phyloP scores from a whole-genome alignment of 2,329 filamentous ascomycete genomes.

The Uncinocarpus reesii region DNA sequence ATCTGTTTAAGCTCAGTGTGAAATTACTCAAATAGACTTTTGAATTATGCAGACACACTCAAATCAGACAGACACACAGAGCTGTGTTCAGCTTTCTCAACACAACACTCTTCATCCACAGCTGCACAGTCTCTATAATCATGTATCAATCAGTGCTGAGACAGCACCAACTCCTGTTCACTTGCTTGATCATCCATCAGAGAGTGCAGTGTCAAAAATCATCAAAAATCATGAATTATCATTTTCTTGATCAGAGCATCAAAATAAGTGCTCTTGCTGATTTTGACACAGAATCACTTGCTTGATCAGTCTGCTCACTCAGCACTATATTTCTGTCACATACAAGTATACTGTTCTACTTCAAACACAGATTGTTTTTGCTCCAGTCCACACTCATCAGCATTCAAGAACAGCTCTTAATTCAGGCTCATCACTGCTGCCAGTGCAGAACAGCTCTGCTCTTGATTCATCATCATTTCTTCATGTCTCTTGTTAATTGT shows the following conservation, averaged over 20 bases:
- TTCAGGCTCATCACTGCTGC: neutral
- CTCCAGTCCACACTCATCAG: neutral
- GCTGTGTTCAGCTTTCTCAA: neutral
- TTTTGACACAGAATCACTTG: neutral
- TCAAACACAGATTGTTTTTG: neutral
- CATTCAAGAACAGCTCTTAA: neutral
- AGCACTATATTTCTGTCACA: neutral
- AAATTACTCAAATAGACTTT: neutral
- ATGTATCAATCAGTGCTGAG: neutral
- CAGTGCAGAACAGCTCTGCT: neutral
- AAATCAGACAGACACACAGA: neutral
- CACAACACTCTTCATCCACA: neutral
- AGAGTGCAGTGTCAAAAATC: neutral
- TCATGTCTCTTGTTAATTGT: neutral
- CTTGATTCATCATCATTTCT: no score
- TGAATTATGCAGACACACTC: neutral
- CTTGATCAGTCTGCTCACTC: neutral
- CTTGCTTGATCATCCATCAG: neutral
- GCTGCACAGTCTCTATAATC: neutral
- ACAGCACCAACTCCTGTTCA: neutral
- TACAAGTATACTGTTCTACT: neutral
- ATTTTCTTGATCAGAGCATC: neutral
- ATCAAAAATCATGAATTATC: neutral
- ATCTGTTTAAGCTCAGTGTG: no score
- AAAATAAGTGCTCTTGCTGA: no score